Percentiles rank a stretch among this genome's conserved stretches.
These are phyloP conservation scores for Tricholoma hemisulphureum DNA, from an alignment of 768 basidiomycete genomes.

Conservation along the genomic window DNA sequence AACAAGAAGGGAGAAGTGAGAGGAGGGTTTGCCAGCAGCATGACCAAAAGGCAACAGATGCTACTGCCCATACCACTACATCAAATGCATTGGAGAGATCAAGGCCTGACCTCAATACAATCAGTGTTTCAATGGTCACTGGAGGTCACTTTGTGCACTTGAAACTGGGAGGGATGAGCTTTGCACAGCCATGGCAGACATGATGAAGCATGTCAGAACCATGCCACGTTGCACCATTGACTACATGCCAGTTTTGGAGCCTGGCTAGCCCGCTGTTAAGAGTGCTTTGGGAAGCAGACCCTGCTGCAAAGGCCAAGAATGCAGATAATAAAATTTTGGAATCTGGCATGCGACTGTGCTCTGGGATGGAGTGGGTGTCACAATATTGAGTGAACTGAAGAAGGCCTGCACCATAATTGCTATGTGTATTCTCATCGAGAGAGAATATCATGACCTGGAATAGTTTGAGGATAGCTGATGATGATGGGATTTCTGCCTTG, in stretches of 20 bases:
- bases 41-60: constrained; percentile 8
- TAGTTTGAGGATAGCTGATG: not conserved
- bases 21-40: not conserved
- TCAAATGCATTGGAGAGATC: constrained; percentile 10
- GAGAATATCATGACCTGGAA: constrained; percentile 4
- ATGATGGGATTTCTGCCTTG: not conserved
- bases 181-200: constrained; percentile 2
- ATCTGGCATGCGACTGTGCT: constrained; percentile 18
- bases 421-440: constrained; percentile 19
- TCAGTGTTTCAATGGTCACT: constrained; percentile 5
- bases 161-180: constrained; percentile 3
- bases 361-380: constrained; percentile 13
- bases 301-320: constrained; percentile 8
- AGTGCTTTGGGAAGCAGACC: not conserved
- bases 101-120: not conserved
- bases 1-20: not conserved
- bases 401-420: constrained; percentile 22
- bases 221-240: constrained; percentile 8
- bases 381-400: constrained; percentile 23
- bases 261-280: not conserved
- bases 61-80: constrained; percentile 8
- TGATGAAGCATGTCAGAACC: constrained; percentile 7
- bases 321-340: constrained; percentile 12
- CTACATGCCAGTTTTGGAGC: constrained; percentile 6
- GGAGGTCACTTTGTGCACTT: constrained; percentile 12